Conservation (phyloP, 106 monocot genomes). For the Allium sativum region DNA sequence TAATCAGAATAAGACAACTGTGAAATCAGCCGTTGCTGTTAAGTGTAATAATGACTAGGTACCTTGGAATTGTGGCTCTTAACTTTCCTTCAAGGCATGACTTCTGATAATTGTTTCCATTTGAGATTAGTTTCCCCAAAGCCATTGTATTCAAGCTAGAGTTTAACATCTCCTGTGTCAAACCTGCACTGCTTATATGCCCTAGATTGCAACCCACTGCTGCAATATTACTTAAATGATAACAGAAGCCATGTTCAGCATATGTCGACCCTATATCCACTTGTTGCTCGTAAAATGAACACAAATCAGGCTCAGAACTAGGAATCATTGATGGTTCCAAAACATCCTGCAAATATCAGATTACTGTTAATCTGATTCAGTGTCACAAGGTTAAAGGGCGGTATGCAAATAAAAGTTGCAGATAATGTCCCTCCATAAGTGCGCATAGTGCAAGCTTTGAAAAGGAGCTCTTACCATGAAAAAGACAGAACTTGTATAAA, state of each 20-base stretch:
- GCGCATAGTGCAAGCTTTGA: too few species aligned
- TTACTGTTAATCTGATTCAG: neutral
- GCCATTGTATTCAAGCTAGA: conserved; percentile 40
- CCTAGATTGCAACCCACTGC: conserved; percentile 17
- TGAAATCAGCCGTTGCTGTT: neutral
- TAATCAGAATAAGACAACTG: neutral
- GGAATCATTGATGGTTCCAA: conserved; percentile 29
- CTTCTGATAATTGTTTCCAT: conserved; percentile 13
- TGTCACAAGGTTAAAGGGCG: neutral
- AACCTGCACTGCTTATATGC: conserved; percentile 14
- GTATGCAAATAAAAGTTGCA: neutral
- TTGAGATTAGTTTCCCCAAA: conserved; percentile 48
- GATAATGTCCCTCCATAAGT: too few species aligned
- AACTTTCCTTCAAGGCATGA: conserved; percentile 10
- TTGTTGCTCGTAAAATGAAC: conserved; percentile 49
- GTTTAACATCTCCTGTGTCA: conserved; percentile 46
- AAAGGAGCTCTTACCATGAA: too few species aligned
- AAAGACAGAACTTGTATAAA: neutral
- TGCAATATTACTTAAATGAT: conserved; percentile 28
- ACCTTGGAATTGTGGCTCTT: conserved; percentile 5
- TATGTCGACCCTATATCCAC: conserved; percentile 64
- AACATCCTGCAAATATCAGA: conserved; percentile 43
- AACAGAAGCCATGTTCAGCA: conserved; percentile 66
- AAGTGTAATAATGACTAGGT: conserved; percentile 24
- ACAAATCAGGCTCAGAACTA: conserved; percentile 30